Percentiles rank a stretch among this genome's conserved stretches.
phyloP scores from a whole-genome alignment of 2,329 filamentous ascomycete genomes.

The Ophiostoma angusticollis region DNA sequence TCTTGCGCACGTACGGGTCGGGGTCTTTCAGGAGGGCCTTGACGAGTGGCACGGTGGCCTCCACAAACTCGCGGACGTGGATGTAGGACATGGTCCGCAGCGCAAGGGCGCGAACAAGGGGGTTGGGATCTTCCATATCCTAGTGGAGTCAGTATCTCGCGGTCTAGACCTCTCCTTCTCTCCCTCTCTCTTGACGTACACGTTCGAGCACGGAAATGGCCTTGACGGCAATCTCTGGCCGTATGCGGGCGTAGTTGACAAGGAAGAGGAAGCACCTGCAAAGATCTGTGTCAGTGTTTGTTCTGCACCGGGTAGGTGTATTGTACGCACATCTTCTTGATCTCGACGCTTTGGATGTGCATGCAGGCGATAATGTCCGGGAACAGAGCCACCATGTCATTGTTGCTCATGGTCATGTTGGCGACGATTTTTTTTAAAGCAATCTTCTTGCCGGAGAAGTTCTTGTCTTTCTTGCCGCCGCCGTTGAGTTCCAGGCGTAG shows the following conservation, averaged over 20 bases:
- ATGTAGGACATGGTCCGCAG: slow-evolving; percentile 95
- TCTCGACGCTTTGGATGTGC: slow-evolving; percentile 86
- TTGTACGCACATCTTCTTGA: slow-evolving; percentile 97
- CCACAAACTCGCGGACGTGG: slow-evolving; percentile 90
- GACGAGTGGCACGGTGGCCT: slow-evolving; percentile 73
- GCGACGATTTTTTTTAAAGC: slow-evolving; percentile 98
- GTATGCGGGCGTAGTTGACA: slow-evolving; percentile 91
- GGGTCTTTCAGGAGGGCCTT: slow-evolving; percentile 71
- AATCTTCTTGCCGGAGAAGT: slow-evolving; percentile 88
- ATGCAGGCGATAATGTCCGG: slow-evolving; percentile 93
- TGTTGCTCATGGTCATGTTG: slow-evolving; percentile 99
- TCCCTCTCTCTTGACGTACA: too few species aligned
- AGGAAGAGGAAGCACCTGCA: slow-evolving; percentile 90
- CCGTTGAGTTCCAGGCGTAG: slow-evolving; percentile 84
- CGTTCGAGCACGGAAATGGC: slow-evolving; percentile 77
- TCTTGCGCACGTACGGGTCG: slow-evolving; percentile 96
- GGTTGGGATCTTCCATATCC: slow-evolving; percentile 91
- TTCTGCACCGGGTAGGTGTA: too few species aligned
- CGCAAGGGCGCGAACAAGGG: slow-evolving; percentile 80
- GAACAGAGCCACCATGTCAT: slow-evolving; percentile 96
- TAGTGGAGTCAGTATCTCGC: slow-evolving; percentile 22
- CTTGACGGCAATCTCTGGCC: slow-evolving; percentile 86
- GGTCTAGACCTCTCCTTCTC: too few species aligned
- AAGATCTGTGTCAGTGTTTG: too few species aligned
- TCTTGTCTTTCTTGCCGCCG: slow-evolving; percentile 97